Conservation (phyloP, 2,329 filamentous ascomycete genomes). For the Aspergillus awamori region DNA sequence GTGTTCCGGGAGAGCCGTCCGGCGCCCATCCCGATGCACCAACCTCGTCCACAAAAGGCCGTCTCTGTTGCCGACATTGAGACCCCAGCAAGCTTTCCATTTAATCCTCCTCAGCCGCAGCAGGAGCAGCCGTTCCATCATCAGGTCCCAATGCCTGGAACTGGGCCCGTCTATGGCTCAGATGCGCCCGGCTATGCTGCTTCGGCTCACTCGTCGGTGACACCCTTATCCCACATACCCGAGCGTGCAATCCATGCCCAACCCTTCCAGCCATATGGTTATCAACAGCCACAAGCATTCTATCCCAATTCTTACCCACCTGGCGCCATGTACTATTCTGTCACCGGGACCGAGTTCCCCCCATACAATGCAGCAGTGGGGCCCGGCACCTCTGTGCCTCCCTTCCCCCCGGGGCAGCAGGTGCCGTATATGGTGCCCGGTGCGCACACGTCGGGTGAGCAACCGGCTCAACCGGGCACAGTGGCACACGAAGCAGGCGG, state of each 20-base stretch:
- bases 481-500: slow-evolving; percentile 89
- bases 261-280: slow-evolving; percentile 79
- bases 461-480: slow-evolving; percentile 54
- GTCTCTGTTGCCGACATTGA: slow-evolving; percentile 94
- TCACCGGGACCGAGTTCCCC: slow-evolving; percentile 42
- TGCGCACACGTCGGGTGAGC: slow-evolving; percentile 36
- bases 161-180: slow-evolving; percentile 57
- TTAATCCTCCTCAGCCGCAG: slow-evolving; percentile 64
- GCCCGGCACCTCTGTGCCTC: slow-evolving; percentile 53
- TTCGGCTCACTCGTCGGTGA: slow-evolving; percentile 63
- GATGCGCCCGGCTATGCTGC: slow-evolving; percentile 65
- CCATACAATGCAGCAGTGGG: slow-evolving; percentile 52
- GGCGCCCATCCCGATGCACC: slow-evolving; percentile 76
- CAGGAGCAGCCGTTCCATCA: slow-evolving; percentile 90
- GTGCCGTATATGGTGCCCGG: slow-evolving; percentile 39
- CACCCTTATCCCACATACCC: slow-evolving; percentile 87
- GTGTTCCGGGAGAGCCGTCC: slow-evolving; percentile 63
- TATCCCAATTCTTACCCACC: slow-evolving; percentile 62
- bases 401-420: slow-evolving; percentile 61
- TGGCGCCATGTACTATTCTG: slow-evolving; percentile 70
- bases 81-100: slow-evolving; percentile 67
- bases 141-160: slow-evolving; percentile 79
- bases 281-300: slow-evolving; percentile 59
- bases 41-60: slow-evolving; percentile 90
- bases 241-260: slow-evolving; percentile 89